Base-by-base conservation (phyloP, 805 yeast genomes). In the Priceomyces haplophilus region DNA sequence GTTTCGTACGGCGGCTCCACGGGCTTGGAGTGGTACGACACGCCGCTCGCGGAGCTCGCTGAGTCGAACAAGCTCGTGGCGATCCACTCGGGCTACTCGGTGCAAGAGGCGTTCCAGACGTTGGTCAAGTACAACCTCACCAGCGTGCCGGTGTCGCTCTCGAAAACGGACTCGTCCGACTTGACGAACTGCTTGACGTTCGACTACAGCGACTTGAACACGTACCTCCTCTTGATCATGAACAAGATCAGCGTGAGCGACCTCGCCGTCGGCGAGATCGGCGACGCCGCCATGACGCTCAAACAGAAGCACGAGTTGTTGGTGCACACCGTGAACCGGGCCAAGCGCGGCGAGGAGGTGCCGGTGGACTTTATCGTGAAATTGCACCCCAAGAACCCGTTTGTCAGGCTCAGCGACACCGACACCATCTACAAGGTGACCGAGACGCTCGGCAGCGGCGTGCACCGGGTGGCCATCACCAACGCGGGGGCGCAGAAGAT, bases 361-460 rank as follows among this genome's bases (percentile, higher is more conserved):
- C 95, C 97, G 3, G 97, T 93, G 4, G 82, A 82, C 45, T 88
- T 89, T 64, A 95, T 90, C 27, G 82, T 89, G 38, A 82, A 81
- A 53, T 67, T 93, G 47, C 84, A 91, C 17, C 89, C 88, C 24
- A 90, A 90, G 59, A 91, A 88, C 56, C 96, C 96, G 2, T 88
- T 90, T 57, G 76, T 85, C 47, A 85, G 87, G 57, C 69, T 93
- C 44, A 77, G 80, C 34, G 89, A 87, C 53, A 51, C 65, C 17
- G 89, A 84, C 43, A 78, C 82, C 16, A 68, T 91, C 40, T 73
- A 83, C 33, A 75, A 79, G 4, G 97, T 88, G 2, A 85, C 87
- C 53, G 95, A 88, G 61, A 81, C 86, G 10, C 71, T 91, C 47
- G 98, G 97, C n/a, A 79, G 86, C 31, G 99, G 99, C 16, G 96